Base-by-base conservation (phyloP, 805 yeast species). In the Grigorovia yakushimaensis region DNA sequence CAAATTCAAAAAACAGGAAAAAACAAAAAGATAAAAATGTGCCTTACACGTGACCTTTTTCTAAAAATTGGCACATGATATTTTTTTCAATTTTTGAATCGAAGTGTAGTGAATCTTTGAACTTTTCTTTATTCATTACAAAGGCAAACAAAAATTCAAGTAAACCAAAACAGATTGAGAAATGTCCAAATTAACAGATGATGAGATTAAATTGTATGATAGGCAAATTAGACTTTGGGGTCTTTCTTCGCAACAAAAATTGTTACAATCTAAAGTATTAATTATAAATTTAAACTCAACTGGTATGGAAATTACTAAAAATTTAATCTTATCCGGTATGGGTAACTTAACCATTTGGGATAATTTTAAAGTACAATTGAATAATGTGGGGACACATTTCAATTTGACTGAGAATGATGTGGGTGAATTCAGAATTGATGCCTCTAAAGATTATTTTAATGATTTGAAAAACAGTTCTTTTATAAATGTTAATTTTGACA, bases 201-300 rank as follows among this genome's bases (percentile, higher is more conserved):
- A 88, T 57, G 97, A 89, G 61, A 79, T 89, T 49, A 96, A 94
- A 1, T 73, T 91, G 20, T 91, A 91, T 61, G 98, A 91, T 65
- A 77, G 98, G 49, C 98, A 91, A 66, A 89, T 91, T 52, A 70
- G 98, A 52, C 73, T 91, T 19, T 91, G 98, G 98, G 98, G 98
- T 2, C 72, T 93, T 60, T 94, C 85, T 30, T 95, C 97, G 3
- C 98, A 91, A 63, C 73, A 78, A 39, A 62, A 77, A 41, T 77
- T 91, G 70, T 74, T 93, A 36, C 76, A 81, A 18, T 82, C 96
- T 7, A 76, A 75, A 41, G 73, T 91, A 4, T 67, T 89, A 41
- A 57, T 93, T 40, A 71, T 91, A 42, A 83, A 84, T 51, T 56
- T 88, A 15, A 84, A 89, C 10, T 86, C 87, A 1, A 73, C 86